Percentiles rank a stretch among this genome's conserved stretches.
phyloP scores from a whole-genome alignment of 2,329 filamentous ascomycete genomes.

The Lomentospora prolificans region DNA sequence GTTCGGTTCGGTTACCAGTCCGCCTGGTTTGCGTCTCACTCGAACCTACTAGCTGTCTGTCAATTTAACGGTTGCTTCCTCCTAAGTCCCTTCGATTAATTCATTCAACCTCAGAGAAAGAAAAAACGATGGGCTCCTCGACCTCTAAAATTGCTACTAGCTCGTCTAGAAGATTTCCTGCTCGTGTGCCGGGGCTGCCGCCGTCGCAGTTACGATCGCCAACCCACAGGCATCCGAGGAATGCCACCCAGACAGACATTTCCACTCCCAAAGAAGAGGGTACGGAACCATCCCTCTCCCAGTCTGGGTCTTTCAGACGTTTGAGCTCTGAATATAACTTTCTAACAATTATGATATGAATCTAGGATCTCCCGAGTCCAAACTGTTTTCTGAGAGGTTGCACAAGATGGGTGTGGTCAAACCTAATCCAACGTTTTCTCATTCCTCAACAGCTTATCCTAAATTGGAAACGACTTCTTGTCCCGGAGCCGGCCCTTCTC shows the following conservation, averaged over 20 bases:
- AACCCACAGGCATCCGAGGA: constrained; percentile 10
- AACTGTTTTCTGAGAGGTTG: constrained; percentile 41
- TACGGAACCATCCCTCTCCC: constrained; percentile 25
- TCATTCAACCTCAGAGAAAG: too few relatives aligned
- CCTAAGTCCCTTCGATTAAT: neutral
- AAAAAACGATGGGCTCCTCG: constrained; percentile 34
- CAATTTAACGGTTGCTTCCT: neutral
- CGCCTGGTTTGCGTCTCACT: too few relatives aligned
- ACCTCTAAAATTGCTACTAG: constrained; percentile 34
- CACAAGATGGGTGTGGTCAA: constrained; percentile 44
- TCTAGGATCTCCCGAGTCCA: constrained; percentile 15
- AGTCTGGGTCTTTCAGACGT: too few relatives aligned
- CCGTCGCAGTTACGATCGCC: constrained; percentile 16
- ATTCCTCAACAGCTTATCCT: constrained; percentile 33
- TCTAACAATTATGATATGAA: too few relatives aligned
- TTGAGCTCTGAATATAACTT: too few relatives aligned
- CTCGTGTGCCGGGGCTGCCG: constrained; percentile 25
- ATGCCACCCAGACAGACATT: constrained; percentile 9
- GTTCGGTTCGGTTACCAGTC: too few relatives aligned
- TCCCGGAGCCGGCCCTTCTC: neutral
- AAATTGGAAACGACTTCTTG: neutral
- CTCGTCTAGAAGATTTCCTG: constrained; percentile 34
- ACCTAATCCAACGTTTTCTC: constrained; percentile 43
- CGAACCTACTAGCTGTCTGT: neutral
- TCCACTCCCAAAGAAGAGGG: constrained; percentile 22